Evolutionary conservation across 2,329 filamentous ascomycete species (phyloP), one percentile per base, ranked within the genome.

Genomic region (Colletotrichum sp.): DNA sequence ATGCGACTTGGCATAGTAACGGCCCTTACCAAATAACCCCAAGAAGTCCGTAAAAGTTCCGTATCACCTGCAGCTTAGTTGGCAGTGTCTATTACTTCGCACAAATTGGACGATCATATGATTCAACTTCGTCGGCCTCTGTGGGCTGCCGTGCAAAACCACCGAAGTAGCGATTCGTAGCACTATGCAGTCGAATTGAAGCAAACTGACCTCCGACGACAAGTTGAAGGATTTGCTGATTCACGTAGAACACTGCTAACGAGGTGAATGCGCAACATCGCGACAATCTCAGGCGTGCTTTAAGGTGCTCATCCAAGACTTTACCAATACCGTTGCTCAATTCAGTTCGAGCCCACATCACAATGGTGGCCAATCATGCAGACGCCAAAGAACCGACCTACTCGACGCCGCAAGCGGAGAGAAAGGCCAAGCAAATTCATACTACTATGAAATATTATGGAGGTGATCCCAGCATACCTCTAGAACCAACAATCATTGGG

Each of bases 401-500:
- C 39, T 9, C 22, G 2, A 5, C 39, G 10, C 22, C 22, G 1
- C 16, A 52, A 5, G 64, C 64, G 27, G 36, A 12, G 16, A 16
- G n/a, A 4, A 34, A 55, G 7, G 1, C 28, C 15, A 66, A 55
- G 25, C 39, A 22, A 18, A 13, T 66, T 10, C 39, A n/a, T 12
- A 66, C 64, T 9, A 66, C 64, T 4, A 15, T 66, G 25, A 66
- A 32, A 27, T 66, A 66, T 34, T 55, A 66, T n/a, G 64, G 39
- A 66, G 64, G 64, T 25, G 64, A 66, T 30, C 39, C 30, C 6
- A 52, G 25, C 15, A n/a, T 66, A n/a, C 64, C 64, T 28, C 18
- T 66, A 27, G 39, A 66, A 3, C 64, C 64, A n/a, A 66, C 64
- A 7, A 55, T 66, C 27, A 66, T 66, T 22, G 64, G 64, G 8